These are phyloP conservation scores for Hymenoscyphus repandus DNA, from an alignment of 2,329 filamentous ascomycete genomes.

Conservation along the genomic window DNA sequence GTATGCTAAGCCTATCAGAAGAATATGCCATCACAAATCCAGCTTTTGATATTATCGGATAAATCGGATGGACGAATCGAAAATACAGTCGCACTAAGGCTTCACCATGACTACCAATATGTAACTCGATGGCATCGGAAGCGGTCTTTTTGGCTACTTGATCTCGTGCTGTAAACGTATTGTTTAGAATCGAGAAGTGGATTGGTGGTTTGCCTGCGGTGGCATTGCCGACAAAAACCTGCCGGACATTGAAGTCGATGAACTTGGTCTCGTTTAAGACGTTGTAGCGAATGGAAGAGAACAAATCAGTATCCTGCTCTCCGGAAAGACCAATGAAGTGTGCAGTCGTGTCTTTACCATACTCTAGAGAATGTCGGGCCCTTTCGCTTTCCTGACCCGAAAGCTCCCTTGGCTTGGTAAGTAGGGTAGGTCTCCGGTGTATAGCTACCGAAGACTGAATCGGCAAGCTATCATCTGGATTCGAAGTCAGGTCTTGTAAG, in stretches of 20 bases:
- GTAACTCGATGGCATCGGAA: slow-evolving; percentile 39
- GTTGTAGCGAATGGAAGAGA: slow-evolving; percentile 42
- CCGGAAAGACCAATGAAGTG: slow-evolving; percentile 41
- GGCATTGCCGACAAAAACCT: slow-evolving; percentile 36
- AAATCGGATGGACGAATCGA: slow-evolving; percentile 39
- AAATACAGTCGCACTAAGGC: slow-evolving; percentile 42
- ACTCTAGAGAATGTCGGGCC: slow-evolving; percentile 35
- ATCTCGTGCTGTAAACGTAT: slow-evolving; percentile 41
- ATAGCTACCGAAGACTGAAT: slow-evolving; percentile 4
- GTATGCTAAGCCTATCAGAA: slow-evolving; percentile 35
- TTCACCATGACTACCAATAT: slow-evolving; percentile 37
- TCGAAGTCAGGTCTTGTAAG: slow-evolving; percentile 13
- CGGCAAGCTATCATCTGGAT: neutral
- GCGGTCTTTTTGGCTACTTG: slow-evolving; percentile 34
- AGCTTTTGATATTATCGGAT: slow-evolving; percentile 40
- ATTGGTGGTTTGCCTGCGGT: slow-evolving; percentile 36
- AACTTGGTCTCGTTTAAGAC: slow-evolving; percentile 40
- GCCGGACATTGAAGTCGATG: slow-evolving; percentile 41
- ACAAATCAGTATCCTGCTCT: slow-evolving; percentile 43
- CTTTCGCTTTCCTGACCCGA: slow-evolving; percentile 4
- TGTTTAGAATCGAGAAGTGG: slow-evolving; percentile 41
- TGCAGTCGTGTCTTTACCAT: slow-evolving; percentile 37
- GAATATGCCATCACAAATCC: slow-evolving; percentile 38
- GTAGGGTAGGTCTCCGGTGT: neutral
- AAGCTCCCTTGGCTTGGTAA: neutral